Evolutionary conservation across 2,329 filamentous ascomycete species (phyloP), one percentile per base, ranked within the genome.

Genomic region (Arthrobotrys iridis): DNA sequence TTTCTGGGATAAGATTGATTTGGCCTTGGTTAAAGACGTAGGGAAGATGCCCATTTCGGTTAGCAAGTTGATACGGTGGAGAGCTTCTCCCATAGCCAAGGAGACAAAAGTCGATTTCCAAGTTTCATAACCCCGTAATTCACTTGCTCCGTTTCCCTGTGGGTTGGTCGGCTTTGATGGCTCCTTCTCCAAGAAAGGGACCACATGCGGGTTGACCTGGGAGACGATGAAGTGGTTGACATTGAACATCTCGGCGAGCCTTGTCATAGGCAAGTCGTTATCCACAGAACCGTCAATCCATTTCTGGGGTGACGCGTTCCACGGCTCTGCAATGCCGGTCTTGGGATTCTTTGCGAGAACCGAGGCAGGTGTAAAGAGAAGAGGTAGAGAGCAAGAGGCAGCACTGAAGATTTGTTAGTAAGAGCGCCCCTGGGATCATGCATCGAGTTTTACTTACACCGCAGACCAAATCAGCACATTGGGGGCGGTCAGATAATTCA

Each of bases 161-260:
- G 28, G 22, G 24, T 48, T 58, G 28, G 65, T 22, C n/a, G 72
- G 72, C 15, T 65, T 65, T 13, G 33, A 13, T 11, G 52, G 50
- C 70, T 96, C 91, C 78, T 89, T 91, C 13, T 88, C 85, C 13
- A 97, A 84, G 79, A 98, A 97, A 0, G 93, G 92, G 0, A 96
- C 88, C 6, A 97, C 92, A 28, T 98, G 94, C 0, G 94, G 94
- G 79, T 98, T 98, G 58, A 97, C 93, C 81, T 98, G 94, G 0
- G 93, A 97, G 15, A 97, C 94, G 78, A 98, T 97, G 80, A 97
- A 97, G 81, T 97, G 94, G 80, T 97, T 97, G 81, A 97, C 93
- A 80, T 97, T 97, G 85, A 97, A 97, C 91, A 97, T 93, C 80
- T 97, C 93, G 0, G 93, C 89, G 13, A 98, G 85, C 1, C 92